A percentile compares a stretch with the other conserved stretches of the same genome.
These are phyloP conservation scores for Dictyostelium discoideum DNA, from an alignment of 78 protist species.

Conservation along the genomic window dicty_2.7 NC_007091.3:2092501-2093000, in stretches of 20 bases:
- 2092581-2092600: constrained; percentile 50
- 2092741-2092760: constrained; percentile 56
- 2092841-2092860: constrained; percentile 67
- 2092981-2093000: constrained; percentile 48
- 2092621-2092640: background rate
- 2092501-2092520: constrained; percentile 58
- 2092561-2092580: constrained; percentile 64
- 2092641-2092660: background rate
- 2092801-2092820: constrained; percentile 56
- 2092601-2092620: background rate
- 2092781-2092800: constrained; percentile 49
- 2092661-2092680: background rate
- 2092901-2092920: constrained; percentile 7
- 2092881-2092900: constrained; percentile 46
- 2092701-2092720: constrained; percentile 52
- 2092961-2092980: constrained; percentile 77
- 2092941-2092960: constrained; percentile 57
- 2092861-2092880: constrained; percentile 47
- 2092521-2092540: constrained; percentile 46
- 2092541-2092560: constrained; percentile 56
- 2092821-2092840: constrained; percentile 62
- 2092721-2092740: constrained; percentile 82
- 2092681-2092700: background rate
- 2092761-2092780: constrained; percentile 79
- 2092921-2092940: constrained; percentile 52